Evolutionary conservation across 179 eudicot genomes (phyloP), one percentile per base, ranked within the genome.

Genomic region (Spinacia oleracea): DNA sequence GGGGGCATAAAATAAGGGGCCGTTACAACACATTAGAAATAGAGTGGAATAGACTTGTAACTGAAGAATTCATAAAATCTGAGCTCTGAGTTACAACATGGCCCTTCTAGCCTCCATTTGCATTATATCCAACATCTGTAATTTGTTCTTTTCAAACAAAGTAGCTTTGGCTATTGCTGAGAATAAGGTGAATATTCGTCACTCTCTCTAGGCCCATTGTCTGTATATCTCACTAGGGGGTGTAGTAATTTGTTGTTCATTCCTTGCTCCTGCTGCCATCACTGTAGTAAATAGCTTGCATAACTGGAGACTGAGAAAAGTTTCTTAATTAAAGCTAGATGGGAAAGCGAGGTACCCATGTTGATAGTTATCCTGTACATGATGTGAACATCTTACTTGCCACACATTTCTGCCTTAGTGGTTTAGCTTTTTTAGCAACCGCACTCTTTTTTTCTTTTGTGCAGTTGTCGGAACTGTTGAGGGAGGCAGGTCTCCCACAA

Each of bases 401-500:
- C 21, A n/a, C 59, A 48, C 58, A 29, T 31, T 23, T 67, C 27
- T 69, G 35, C 45, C 23, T 25, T 48, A 66, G 70, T 34, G 71
- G 48, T 46, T 14, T 23, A 55, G 16, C 45, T 60, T 60, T 35
- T 29, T 35, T 10, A 46, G 38, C 59, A 46, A 20, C 62, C 42
- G 32, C 29, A 53, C 29, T 62, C 12, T 31, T 43, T 65, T 70
- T 23, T 32, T 73, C 51, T 88, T 62, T 62, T 80, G 59, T 86
- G 82, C 86, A 96, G 98, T 91, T 84, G 99, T 96, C 81, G 99
- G 99, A 78, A 96, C 99, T 79, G 87, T 96, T 80, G 99, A 92
- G 83, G 99, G 99, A 73, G 99, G 99, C 59, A 89, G 93, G 80
- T 89, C 98, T 27, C 98, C 99, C 35, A 96, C 97, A 78, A 96